Conservation (phyloP, 352 stramenopile genomes). For the Globisporangium yorkense region DNA sequence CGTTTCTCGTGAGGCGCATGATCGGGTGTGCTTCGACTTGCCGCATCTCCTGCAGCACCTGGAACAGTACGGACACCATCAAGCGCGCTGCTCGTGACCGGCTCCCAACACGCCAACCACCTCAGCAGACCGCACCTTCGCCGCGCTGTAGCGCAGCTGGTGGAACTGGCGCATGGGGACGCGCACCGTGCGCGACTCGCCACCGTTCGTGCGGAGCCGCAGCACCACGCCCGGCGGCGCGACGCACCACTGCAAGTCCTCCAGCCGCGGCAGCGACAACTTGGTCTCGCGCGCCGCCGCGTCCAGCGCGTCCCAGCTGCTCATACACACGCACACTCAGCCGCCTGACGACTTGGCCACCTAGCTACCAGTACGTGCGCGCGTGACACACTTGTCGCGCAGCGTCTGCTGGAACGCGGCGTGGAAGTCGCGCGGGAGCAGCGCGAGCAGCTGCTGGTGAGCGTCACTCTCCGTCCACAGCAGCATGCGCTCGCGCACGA, state of each 20-base stretch:
- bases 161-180: conserved; percentile 66
- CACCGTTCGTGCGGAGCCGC: conserved; percentile 46
- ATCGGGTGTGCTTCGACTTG: conserved; percentile 68
- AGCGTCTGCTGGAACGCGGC: conserved; percentile 39
- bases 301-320: conserved; percentile 27
- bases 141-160: conserved; percentile 63
- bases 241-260: conserved; percentile 27
- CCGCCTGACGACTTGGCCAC: background rate
- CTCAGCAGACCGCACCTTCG: conserved; percentile 24
- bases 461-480: conserved; percentile 44
- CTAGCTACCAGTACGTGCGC: background rate
- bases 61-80: too few species aligned
- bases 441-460: conserved; percentile 23
- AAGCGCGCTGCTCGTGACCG: too few species aligned
- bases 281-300: conserved; percentile 1
- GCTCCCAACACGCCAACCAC: too few species aligned
- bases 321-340: background rate
- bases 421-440: conserved; percentile 33
- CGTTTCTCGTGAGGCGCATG: conserved; percentile 46
- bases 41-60: conserved; percentile 73
- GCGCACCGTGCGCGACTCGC: conserved; percentile 31
- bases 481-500: conserved; percentile 40
- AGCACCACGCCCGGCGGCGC: conserved; percentile 26
- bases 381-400: conserved; percentile 13
- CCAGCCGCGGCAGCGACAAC: conserved; percentile 30